Base-by-base conservation (phyloP, 2,329 filamentous ascomycete genomes). In the Fusarium anguioides region DNA sequence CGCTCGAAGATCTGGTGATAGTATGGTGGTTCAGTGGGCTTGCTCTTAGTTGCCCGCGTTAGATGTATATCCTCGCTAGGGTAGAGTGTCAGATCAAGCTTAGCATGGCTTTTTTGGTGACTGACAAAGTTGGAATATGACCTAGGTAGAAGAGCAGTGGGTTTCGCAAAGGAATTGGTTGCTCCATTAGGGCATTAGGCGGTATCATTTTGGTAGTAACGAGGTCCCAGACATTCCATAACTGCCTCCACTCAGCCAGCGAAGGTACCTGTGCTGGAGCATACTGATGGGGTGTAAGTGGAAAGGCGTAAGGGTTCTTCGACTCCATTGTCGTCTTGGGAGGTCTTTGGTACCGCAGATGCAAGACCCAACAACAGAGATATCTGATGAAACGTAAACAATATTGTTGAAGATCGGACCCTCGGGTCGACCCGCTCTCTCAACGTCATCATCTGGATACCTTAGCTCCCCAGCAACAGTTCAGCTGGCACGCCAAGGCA, bases 61-160 rank as follows among this genome's bases (percentile, higher is more conserved):
- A 68, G 5, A 8, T 68, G 60, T 7, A 68, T 68, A 29, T 68
- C 64, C 15, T 68, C 35, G 8, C 60, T 68, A 4, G 3, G 10
- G 5, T 1, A 4, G 4, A 3, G 4, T 21, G 8, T 48, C 48
- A 36, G 15, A 14, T 0, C 3, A 2, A 5, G 5, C 9, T 17
- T 8, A 11, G 15, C 1, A 4, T 4, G 2, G 9, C 4, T 7
- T 5, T 1, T 2, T 3, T 2, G 11, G 3, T 15, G 1, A 7
- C 66, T 55, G 3, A 67, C 62, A 69, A 69, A n/a, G 66, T 29
- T 14, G 66, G 62, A 8, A 67, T 64, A 9, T 69, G 66, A 1
- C 66, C 50, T 0, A 69, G 39, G 3, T 69, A 69, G 8, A 69
- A 69, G 0, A 69, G 9, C 1, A 69, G 24, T 1, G 66, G 66